These are phyloP conservation scores for Aureobasidium melanogenum DNA, from an alignment of 2,329 filamentous ascomycete genomes.

Conservation along the genomic window DNA sequence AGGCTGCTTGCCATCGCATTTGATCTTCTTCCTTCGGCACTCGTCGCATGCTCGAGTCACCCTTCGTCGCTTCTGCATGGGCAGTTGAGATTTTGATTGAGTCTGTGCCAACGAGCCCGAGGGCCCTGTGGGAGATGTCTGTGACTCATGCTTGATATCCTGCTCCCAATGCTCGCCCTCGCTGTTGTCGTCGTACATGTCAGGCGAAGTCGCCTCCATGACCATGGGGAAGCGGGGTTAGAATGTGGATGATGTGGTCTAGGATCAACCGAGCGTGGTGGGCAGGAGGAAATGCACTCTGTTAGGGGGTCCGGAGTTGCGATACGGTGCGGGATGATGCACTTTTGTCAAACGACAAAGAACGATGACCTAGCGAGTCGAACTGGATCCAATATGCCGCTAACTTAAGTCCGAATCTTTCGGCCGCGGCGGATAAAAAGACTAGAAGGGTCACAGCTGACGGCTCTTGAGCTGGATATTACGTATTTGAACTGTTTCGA, in stretches of 20 bases:
- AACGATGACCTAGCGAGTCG: conserved; percentile 7
- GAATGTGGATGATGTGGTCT: not conserved
- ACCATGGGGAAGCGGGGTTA: not conserved
- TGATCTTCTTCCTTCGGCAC: conserved; percentile 60
- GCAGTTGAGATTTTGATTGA: conserved; percentile 18
- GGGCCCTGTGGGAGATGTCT: conserved; percentile 17
- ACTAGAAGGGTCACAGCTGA: not conserved
- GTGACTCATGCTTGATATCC: conserved; percentile 22
- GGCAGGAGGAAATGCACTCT: not conserved
- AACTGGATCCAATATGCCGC: not conserved
- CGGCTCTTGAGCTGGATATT: not conserved
- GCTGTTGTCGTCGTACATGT: conserved; percentile 24
- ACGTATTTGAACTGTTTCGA: not conserved
- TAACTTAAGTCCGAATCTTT: conserved; percentile 6
- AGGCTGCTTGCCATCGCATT: conserved; percentile 47
- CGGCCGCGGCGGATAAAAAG: not conserved
- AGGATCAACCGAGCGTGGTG: not conserved
- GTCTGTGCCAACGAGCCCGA: conserved; percentile 15
- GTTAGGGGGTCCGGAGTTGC: not conserved
- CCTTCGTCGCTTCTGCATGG: conserved; percentile 61
- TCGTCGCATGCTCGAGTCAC: conserved; percentile 85
- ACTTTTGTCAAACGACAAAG: conserved; percentile 6
- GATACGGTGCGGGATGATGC: conserved; percentile 1
- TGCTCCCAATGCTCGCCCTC: conserved; percentile 22
- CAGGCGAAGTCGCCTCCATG: conserved; percentile 25